Evolutionary conservation across 768 basidiomycete genomes (phyloP).

Genomic region (Suillus subalutaceus): DNA sequence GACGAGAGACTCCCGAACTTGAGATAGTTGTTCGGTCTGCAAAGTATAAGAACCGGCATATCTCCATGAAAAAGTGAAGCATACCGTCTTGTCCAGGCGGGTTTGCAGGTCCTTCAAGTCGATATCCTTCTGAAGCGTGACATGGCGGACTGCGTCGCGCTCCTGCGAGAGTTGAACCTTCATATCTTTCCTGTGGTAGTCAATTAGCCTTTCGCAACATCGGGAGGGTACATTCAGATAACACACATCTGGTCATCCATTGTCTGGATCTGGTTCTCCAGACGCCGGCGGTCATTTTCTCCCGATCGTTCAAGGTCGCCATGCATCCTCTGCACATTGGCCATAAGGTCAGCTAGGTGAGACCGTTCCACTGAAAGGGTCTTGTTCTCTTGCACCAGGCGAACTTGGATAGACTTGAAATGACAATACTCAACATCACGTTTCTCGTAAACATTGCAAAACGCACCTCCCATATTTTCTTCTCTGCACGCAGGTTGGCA

Average conservation of each 20-base stretch:
- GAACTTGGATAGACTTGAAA: conserved; percentile 71
- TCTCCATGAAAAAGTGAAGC: conserved; percentile 24
- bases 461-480: conserved; percentile 88
- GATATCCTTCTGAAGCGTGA: conserved; percentile 80
- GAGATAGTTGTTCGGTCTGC: conserved; percentile 65
- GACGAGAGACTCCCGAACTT: conserved; percentile 69
- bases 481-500: conserved; percentile 90
- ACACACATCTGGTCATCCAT: conserved; percentile 79
- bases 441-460: not conserved
- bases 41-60: conserved; percentile 15
- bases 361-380: conserved; percentile 79
- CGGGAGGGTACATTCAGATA: not conserved
- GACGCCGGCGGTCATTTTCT: conserved; percentile 77
- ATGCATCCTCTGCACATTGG: conserved; percentile 89
- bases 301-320: conserved; percentile 83
- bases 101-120: conserved; percentile 75
- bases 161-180: conserved; percentile 71
- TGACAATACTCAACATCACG: conserved; percentile 12
- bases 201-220: conserved; percentile 4
- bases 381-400: conserved; percentile 87
- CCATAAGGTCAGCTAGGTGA: conserved; percentile 84
- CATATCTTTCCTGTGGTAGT: conserved; percentile 64
- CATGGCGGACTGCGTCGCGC: conserved; percentile 71
- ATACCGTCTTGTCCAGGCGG: conserved; percentile 70
- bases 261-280: conserved; percentile 80